A percentile compares a stretch with the other conserved stretches of the same genome.
These are phyloP conservation scores for Candida ovalis DNA, from an alignment of 805 yeast species.

Conservation along the genomic window DNA sequence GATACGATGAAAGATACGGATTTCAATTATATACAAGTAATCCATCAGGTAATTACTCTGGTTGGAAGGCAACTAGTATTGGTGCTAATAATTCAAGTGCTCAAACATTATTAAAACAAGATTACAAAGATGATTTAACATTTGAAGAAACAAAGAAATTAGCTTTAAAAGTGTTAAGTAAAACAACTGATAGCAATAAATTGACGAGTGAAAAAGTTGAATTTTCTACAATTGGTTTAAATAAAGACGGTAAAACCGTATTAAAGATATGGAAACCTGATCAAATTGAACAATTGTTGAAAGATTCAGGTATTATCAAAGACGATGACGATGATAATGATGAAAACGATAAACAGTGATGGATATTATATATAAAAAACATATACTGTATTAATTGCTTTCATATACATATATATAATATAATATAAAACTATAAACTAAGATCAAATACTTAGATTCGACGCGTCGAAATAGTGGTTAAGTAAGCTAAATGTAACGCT, in stretches of 20 bases:
- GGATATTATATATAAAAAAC: too few relatives aligned
- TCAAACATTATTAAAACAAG: conserved; percentile 92
- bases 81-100: conserved; percentile 97
- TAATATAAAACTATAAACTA: too few relatives aligned
- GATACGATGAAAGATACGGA: conserved; percentile 84
- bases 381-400: too few relatives aligned
- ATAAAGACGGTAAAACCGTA: conserved; percentile 45
- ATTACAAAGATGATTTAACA: conserved; percentile 77
- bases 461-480: too few relatives aligned
- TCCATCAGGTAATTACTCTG: conserved; percentile 96
- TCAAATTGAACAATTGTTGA: conserved; percentile 72
- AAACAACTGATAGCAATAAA: conserved; percentile 88
- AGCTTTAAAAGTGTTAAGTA: conserved; percentile 86
- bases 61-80: conserved; percentile 97
- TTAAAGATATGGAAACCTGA: conserved; percentile 77
- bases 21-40: conserved; percentile 93
- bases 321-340: conserved; percentile 47
- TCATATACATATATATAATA: too few relatives aligned
- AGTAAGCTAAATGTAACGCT: too few relatives aligned
- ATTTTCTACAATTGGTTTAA: conserved; percentile 72
- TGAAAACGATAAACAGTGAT: background rate
- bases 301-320: conserved; percentile 65
- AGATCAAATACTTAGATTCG: too few relatives aligned
- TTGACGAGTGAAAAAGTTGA: conserved; percentile 88
- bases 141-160: conserved; percentile 77